Percentiles rank a stretch among this genome's conserved stretches.
phyloP scores from a whole-genome alignment of 495 filamentous ascomycete genomes.

The Usnea hakonensis region DNA sequence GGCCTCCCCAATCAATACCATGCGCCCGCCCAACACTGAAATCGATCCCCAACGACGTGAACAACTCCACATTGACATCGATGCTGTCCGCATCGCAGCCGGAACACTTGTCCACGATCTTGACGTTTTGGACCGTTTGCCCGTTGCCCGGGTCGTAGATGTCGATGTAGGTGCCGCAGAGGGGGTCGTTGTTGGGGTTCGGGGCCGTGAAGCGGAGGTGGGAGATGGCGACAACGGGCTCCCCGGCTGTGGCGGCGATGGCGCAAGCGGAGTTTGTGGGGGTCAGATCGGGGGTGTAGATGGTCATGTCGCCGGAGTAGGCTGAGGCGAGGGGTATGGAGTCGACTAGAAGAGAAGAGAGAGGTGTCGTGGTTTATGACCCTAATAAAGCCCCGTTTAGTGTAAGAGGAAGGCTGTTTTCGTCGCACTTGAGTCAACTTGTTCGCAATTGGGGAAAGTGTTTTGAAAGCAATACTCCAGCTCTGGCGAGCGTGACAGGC shows the following conservation, averaged over 20 bases:
- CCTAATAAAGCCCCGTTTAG: not conserved
- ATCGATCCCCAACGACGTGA: not conserved
- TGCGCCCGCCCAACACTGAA: not conserved
- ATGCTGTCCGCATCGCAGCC: not conserved
- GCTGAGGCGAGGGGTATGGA: not conserved
- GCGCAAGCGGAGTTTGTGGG: conserved; percentile 27
- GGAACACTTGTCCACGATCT: not conserved
- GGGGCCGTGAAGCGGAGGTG: not conserved
- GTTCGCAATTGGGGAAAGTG: no score
- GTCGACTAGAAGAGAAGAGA: not conserved
- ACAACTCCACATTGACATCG: not conserved
- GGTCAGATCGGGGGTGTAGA: conserved; percentile 18
- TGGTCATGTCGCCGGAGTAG: not conserved
- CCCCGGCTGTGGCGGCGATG: not conserved
- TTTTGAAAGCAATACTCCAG: no score
- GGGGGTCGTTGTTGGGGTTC: not conserved
- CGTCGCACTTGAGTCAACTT: not conserved
- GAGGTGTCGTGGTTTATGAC: not conserved
- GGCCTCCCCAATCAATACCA: not conserved
- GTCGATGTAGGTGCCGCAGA: not conserved
- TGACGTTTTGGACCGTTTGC: not conserved
- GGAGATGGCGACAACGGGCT: not conserved
- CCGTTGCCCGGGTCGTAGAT: not conserved
- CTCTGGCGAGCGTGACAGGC: no score
- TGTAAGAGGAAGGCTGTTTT: not conserved